Percentiles rank a stretch among this genome's conserved stretches.
These are phyloP conservation scores for Pichia inconspicua DNA, from an alignment of 1,139 yeast species.

Conservation along the genomic window DNA sequence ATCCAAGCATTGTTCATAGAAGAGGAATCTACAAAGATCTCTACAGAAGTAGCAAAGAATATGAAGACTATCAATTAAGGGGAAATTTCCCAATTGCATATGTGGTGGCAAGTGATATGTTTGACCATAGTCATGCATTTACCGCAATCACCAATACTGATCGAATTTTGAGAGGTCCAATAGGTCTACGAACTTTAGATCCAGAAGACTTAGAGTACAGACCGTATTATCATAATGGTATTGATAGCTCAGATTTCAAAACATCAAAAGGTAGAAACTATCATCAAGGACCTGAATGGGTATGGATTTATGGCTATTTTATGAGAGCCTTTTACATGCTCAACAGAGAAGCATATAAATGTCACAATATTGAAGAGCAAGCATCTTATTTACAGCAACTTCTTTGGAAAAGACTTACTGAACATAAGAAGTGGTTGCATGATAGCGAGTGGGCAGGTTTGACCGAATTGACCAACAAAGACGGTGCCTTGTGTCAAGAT, in stretches of 20 bases:
- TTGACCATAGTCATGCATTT: slow-evolving; percentile 52
- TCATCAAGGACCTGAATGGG: slow-evolving; percentile 99
- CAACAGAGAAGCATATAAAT: slow-evolving; percentile 33
- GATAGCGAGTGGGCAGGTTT: slow-evolving; percentile 88
- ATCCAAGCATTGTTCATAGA: slow-evolving; percentile 63
- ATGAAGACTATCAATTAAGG: slow-evolving; percentile 88
- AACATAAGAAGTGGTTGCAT: slow-evolving; percentile 62
- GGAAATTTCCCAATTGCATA: slow-evolving; percentile 91
- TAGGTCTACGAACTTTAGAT: slow-evolving; percentile 88
- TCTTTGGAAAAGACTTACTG: slow-evolving; percentile 49
- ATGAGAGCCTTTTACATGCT: slow-evolving; percentile 64
- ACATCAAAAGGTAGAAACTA: slow-evolving; percentile 93
- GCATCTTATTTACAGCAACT: slow-evolving; percentile 32
- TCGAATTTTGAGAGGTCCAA: slow-evolving; percentile 67
- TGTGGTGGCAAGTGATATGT: slow-evolving; percentile 89
- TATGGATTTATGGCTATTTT: slow-evolving; percentile 85
- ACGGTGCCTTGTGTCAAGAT: slow-evolving; percentile 73
- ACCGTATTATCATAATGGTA: slow-evolving; percentile 77
- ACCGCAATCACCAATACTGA: slow-evolving; percentile 68
- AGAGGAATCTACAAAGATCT: slow-evolving; percentile 92
- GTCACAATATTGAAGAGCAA: slow-evolving; percentile 28
- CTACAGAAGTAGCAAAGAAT: slow-evolving; percentile 72
- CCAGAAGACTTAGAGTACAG: slow-evolving; percentile 88
- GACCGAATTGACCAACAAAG: slow-evolving; percentile 84
- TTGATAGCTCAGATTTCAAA: slow-evolving; percentile 78